Base-by-base conservation (phyloP, 2,329 filamentous ascomycete species). In the Fusarium nurragi region DNA sequence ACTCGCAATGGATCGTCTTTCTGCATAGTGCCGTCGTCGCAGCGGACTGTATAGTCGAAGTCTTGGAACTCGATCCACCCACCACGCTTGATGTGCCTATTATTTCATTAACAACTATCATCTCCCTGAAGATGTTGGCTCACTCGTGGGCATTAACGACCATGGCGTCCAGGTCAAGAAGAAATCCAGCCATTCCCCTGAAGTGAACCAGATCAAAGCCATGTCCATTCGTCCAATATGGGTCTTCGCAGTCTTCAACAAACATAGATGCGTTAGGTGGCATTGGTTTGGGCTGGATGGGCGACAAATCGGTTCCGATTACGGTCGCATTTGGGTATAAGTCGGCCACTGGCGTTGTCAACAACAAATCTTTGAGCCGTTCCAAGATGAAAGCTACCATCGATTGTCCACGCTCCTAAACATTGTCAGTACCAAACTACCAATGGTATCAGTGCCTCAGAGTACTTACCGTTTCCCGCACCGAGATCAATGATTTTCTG, bases 191-290 rank as follows among this genome's bases (percentile, higher is more conserved):
- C 78, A 77, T 83, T 69, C 70, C 81, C 68, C 76, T 80, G 68
- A 80, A 83, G 78, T 80, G 81, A 2, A 89, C 82, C 62, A 84
- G 81, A 71, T 89, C 86, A 69, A 85, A 88, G 50, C 82, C 77
- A 5, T 78, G 74, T 46, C 83, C 85, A 23, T 78, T 77, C 6
- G 76, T 64, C 88, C 88, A 90, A 10, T 84, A 80, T 43, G 84
- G 79, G 63, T 88, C 76, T 56, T 78, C 85, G 47, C 83, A 82
- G 69, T 90, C 87, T 67, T 90, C 87, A 11, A 90, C 81, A 56
- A 88, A 78, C 75, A 89, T 89, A 9, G 79, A 79, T n/a, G 86
- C 80, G 69, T 89, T 89, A 12, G 83, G 80, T 16, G 86, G 87
- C 13, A 88, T 79, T 74, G 77, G 80, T 32, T 73, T 74, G 3